Conservation (phyloP, 106 monocot species). For the Alisma plantagoaquatica region DNA sequence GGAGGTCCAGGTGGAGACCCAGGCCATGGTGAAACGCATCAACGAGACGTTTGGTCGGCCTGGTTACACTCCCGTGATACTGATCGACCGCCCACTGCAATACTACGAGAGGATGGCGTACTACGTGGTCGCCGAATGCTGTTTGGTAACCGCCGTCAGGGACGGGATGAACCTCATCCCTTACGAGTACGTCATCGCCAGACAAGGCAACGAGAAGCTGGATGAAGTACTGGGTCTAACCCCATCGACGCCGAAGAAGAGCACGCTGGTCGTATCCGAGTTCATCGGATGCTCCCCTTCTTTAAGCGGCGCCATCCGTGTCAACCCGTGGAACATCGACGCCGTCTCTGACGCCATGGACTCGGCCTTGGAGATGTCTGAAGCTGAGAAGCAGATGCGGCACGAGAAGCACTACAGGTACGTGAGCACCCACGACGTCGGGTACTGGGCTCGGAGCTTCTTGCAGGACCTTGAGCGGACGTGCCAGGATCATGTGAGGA, state of each 20-base stretch:
- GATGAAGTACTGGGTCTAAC: conserved; percentile 5
- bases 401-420: conserved; percentile 27
- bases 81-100: conserved; percentile 16
- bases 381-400: conserved; percentile 22
- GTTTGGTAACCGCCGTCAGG: conserved; percentile 20
- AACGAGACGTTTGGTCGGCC: conserved; percentile 13
- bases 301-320: conserved; percentile 22
- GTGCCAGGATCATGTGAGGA: conserved; percentile 13
- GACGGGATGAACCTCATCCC: conserved; percentile 30
- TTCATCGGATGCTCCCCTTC: conserved; percentile 27
- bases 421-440: conserved; percentile 27
- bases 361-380: conserved; percentile 13
- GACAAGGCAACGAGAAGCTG: conserved; percentile 20
- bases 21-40: conserved; percentile 21
- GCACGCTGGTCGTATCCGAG: conserved; percentile 23
- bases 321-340: conserved; percentile 28
- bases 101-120: conserved; percentile 24
- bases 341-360: conserved; percentile 23
- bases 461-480: conserved; percentile 24
- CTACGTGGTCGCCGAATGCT: conserved; percentile 24
- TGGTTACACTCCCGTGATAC: conserved; percentile 18
- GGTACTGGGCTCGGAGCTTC: conserved; percentile 25
- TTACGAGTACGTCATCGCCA: conserved; percentile 23
- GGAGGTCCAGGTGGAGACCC: conserved; percentile 20
- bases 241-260: conserved; percentile 16